Conservation (phyloP, 2,329 filamentous ascomycete species). For the Dactylellina leptospora region DNA sequence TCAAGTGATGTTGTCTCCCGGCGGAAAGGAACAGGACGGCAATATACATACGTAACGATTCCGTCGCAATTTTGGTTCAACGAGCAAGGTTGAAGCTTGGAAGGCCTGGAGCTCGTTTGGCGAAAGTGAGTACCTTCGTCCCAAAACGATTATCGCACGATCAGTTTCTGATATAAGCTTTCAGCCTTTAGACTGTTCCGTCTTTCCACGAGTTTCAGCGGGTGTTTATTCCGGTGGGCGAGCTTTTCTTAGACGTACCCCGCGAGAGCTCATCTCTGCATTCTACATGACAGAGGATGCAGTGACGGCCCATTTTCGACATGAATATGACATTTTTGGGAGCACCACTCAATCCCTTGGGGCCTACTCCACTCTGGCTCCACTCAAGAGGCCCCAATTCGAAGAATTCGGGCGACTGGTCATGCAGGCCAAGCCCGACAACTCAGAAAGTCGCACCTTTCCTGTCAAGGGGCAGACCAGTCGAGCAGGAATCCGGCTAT, state of each 20-base stretch:
- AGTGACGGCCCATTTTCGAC: slow-evolving; percentile 34
- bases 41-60: slow-evolving; percentile 1
- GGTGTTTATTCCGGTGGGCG: slow-evolving; percentile 28
- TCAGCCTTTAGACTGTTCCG: slow-evolving; percentile 30
- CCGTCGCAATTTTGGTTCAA: slow-evolving; percentile 13
- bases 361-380: slow-evolving; percentile 35
- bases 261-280: slow-evolving; percentile 51
- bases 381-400: slow-evolving; percentile 41
- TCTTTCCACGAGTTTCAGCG: slow-evolving; percentile 17
- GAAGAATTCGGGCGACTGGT: slow-evolving; percentile 28
- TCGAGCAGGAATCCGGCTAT: slow-evolving; percentile 22
- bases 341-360: slow-evolving; percentile 49
- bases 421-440: slow-evolving; percentile 51
- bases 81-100: slow-evolving; percentile 3
- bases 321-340: slow-evolving; percentile 42
- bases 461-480: slow-evolving; percentile 25
- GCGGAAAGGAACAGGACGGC: background rate
- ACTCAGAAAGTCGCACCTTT: slow-evolving; percentile 50
- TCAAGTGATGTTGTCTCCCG: slow-evolving; percentile 33
- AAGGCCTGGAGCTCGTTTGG: background rate
- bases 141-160: slow-evolving; percentile 6
- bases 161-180: slow-evolving; percentile 37
- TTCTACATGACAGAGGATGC: slow-evolving; percentile 38
- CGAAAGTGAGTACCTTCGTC: background rate
- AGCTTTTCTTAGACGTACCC: slow-evolving; percentile 27